A percentile compares a stretch with the other conserved stretches of the same genome.
phyloP scores from a whole-genome alignment of 257 asterid species.

The Voacanga thouarsii region DNA sequence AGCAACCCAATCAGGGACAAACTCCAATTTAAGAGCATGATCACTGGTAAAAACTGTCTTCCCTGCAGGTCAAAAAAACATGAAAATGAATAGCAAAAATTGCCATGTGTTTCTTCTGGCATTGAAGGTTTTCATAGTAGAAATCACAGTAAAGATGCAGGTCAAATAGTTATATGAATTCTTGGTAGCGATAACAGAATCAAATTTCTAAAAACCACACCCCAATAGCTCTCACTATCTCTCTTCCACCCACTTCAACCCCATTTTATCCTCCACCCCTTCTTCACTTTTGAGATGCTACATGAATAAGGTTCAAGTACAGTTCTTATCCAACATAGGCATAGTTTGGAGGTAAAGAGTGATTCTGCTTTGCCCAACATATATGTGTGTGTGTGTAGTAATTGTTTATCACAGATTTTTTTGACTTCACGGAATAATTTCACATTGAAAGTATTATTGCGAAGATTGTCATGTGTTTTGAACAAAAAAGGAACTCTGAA shows the following conservation, averaged over 20 bases:
- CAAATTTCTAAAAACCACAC: background rate
- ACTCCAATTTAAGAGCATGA: constrained; percentile 88
- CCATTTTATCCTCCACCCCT: background rate
- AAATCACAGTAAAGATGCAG: background rate
- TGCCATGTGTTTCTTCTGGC: background rate
- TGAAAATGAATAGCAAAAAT: background rate
- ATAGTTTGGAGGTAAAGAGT: too few relatives aligned
- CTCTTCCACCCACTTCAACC: background rate
- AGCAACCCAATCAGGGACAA: constrained; percentile 92
- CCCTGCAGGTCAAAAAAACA: constrained; percentile 48
- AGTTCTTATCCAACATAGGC: background rate
- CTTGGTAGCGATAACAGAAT: too few relatives aligned
- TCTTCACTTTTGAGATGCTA: background rate
- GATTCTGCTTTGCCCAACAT: background rate
- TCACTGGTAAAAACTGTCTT: constrained; percentile 92
- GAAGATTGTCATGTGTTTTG: background rate
- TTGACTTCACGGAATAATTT: background rate
- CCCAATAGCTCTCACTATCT: background rate
- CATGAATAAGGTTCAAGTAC: background rate
- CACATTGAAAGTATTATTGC: background rate
- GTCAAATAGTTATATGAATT: background rate
- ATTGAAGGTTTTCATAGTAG: background rate
- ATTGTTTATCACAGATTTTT: background rate
- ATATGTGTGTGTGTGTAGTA: too few relatives aligned
- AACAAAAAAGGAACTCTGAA: background rate